phyloP scores from a whole-genome alignment of 495 filamentous ascomycete species.

The Astrocystis sublimbata region DNA sequence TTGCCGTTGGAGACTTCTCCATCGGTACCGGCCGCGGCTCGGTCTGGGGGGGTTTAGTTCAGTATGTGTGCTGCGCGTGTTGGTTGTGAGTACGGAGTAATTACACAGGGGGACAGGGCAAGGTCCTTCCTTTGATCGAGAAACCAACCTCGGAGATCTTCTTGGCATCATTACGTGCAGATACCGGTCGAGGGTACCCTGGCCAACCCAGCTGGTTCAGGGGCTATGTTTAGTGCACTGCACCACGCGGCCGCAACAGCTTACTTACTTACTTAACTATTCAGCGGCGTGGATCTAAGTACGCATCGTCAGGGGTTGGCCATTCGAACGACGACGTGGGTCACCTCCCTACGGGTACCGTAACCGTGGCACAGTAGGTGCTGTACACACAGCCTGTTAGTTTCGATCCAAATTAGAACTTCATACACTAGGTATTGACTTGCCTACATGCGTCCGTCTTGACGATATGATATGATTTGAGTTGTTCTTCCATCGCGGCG shows the following conservation, averaged over 20 bases:
- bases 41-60: background rate
- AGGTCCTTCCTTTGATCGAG: background rate
- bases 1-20: slow-evolving; percentile 5
- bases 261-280: too few relatives aligned
- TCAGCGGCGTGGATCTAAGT: too few relatives aligned
- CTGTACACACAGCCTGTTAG: background rate
- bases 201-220: background rate
- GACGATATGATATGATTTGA: background rate
- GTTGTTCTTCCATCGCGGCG: background rate
- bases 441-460: background rate
- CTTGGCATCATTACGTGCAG: background rate
- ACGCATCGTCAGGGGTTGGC: background rate
- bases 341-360: background rate
- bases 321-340: background rate
- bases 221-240: background rate
- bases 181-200: too few relatives aligned
- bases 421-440: background rate
- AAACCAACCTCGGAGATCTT: too few relatives aligned
- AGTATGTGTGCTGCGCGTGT: background rate
- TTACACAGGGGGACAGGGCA: background rate
- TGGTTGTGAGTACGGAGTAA: background rate
- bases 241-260: background rate
- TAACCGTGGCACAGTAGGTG: too few relatives aligned
- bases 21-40: background rate
- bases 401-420: slow-evolving; percentile 4